Base-by-base conservation (phyloP, 768 basidiomycete genomes). In the Tephrocybe sp. region DNA sequence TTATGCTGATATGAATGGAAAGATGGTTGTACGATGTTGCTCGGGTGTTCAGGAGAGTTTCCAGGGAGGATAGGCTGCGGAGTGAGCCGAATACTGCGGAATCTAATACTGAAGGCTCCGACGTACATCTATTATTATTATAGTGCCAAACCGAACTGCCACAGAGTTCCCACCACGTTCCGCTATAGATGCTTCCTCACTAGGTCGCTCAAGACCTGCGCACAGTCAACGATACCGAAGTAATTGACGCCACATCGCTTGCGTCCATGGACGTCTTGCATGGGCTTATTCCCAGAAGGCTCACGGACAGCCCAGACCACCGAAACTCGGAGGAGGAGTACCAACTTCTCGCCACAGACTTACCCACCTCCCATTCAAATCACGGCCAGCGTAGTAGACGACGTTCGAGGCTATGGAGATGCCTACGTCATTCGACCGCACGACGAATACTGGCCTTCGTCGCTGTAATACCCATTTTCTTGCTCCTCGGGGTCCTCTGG, bases 191-290 rank as follows among this genome's bases (percentile, higher is more conserved):
- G 26, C 26, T 4, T 3, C 26, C 26, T 26, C 26, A 7, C 26
- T 26, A 26, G 26, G 26, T 26, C 26, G 26, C 7, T 7, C 26
- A 26, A 7, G 26, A 26, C 26, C 26, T 26, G 26, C 7, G 26
- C 26, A 26, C 7, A 26, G 7, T 26, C 7, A 7, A 17, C 30
- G 11, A 19, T 30, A 19, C 26, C 16, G 17, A 13, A 23, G 23
- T 17, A 30, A 30, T 22, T 11, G 17, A 48, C 5, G 44, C 40
- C 34, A 26, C 43, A 17, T 32, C 39, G 26, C 44, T 34, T 17
- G 39, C 31, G 47, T 54, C 57, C 19, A 62, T 62, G 62, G 54
- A 59, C 16, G 23, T 59, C 54, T 62, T 57, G 56, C 57, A 53
- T 11, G 45, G 57, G 32, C 7, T 26, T 7, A 53, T 58, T 34